Conservation (phyloP, 306 rosid species). For the Rubus parviflorus region DNA sequence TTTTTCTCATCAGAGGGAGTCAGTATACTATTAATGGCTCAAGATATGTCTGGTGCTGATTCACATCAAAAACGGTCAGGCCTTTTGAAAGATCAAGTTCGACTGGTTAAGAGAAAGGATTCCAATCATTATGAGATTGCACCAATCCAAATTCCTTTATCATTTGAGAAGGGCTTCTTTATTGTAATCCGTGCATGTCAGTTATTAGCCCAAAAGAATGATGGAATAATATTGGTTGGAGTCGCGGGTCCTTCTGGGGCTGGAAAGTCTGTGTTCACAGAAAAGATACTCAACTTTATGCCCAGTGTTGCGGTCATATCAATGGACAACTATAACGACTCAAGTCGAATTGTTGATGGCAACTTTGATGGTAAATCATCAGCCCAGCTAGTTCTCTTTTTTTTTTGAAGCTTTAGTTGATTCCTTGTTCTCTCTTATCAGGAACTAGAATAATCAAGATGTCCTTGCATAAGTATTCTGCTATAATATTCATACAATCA, state of each 20-base stretch:
- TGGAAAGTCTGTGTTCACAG: slow-evolving; percentile 91
- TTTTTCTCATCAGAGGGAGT: slow-evolving; percentile 31
- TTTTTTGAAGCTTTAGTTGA: slow-evolving; percentile 21
- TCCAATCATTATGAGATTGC: slow-evolving; percentile 67
- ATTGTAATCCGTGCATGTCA: slow-evolving; percentile 92
- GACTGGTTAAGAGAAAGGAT: slow-evolving; percentile 70
- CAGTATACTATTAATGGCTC: slow-evolving; percentile 51
- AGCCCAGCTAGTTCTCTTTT: slow-evolving; percentile 22
- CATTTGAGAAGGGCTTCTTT: slow-evolving; percentile 98
- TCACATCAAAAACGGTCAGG: slow-evolving; percentile 68
- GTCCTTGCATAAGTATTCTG: background rate
- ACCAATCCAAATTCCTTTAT: slow-evolving; percentile 62
- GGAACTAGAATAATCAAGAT: slow-evolving; percentile 10
- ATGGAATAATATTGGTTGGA: slow-evolving; percentile 87
- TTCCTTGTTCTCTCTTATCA: background rate
- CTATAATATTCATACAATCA: background rate
- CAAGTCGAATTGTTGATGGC: slow-evolving; percentile 97
- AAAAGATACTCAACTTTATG: slow-evolving; percentile 88
- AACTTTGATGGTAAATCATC: slow-evolving; percentile 81
- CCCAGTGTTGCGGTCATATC: slow-evolving; percentile 97
- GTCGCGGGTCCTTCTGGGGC: slow-evolving; percentile 99
- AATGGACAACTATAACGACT: slow-evolving; percentile 93
- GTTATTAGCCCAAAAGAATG: slow-evolving; percentile 79
- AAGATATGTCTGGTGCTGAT: slow-evolving; percentile 50
- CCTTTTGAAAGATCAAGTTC: slow-evolving; percentile 90